Conservation (phyloP, 208 protist species). For the Porcisia hertigi region DNA sequence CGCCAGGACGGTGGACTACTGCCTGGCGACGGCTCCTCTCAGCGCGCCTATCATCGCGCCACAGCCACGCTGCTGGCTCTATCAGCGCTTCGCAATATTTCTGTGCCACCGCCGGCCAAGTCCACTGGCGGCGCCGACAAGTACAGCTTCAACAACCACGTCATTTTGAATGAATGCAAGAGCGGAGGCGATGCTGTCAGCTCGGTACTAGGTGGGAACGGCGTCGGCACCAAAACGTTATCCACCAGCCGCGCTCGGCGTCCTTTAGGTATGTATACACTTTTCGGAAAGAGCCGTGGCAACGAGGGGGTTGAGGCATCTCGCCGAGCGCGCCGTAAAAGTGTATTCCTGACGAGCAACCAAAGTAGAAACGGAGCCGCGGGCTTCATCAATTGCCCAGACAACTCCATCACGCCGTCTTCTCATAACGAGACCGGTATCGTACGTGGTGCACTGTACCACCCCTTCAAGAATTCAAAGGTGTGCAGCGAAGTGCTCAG, state of each 20-base stretch:
- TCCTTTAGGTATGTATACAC: conserved; percentile 16
- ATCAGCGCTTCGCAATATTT: conserved; percentile 22
- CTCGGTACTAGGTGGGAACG: not conserved
- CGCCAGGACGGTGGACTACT: conserved; percentile 1
- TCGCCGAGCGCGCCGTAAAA: conserved; percentile 7
- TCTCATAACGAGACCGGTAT: not conserved
- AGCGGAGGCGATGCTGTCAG: not conserved
- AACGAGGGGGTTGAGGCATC: not conserved
- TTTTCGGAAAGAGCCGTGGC: conserved; percentile 11
- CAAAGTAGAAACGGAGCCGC: not conserved
- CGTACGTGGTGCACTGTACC: not conserved
- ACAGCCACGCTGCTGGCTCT: conserved; percentile 22
- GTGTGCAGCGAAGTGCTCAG: not conserved
- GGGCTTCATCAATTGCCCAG: not conserved
- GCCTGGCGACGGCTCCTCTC: conserved; percentile 6
- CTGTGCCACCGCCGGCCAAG: not conserved
- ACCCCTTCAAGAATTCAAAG: not conserved
- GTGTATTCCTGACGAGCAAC: conserved; percentile 4
- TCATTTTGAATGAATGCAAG: not conserved
- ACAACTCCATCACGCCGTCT: conserved; percentile 7
- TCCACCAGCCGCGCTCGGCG: conserved; percentile 10
- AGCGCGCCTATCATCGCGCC: no score
- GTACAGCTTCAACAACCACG: not conserved
- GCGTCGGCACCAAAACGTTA: not conserved
- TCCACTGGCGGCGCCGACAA: conserved; percentile 3